These are phyloP conservation scores for Castanea mollissima DNA, from an alignment of 306 rosid genomes.

Conservation along the genomic window DNA sequence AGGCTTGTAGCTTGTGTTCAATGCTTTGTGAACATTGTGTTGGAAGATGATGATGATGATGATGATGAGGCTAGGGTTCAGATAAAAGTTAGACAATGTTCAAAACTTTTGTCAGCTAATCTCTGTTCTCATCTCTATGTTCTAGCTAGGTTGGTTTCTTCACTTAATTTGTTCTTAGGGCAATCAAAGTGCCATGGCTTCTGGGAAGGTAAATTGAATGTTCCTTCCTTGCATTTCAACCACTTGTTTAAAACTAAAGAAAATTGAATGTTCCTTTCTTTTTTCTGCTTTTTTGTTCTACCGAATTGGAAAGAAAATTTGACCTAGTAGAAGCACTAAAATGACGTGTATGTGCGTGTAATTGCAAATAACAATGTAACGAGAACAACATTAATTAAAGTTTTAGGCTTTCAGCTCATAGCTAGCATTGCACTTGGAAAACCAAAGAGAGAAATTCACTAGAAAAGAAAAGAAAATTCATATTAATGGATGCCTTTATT, in stretches of 20 bases:
- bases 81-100: not conserved
- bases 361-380: not conserved
- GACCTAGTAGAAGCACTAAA: not conserved
- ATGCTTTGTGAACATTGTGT: conserved; percentile 19
- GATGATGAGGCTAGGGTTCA: conserved; percentile 17
- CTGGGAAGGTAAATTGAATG: too few species aligned
- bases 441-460: too few species aligned
- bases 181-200: conserved; percentile 1
- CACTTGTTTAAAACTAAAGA: too few species aligned
- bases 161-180: conserved; percentile 20
- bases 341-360: not conserved
- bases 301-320: not conserved
- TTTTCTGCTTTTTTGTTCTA: not conserved
- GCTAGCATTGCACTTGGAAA: too few species aligned
- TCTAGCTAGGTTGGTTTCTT: conserved; percentile 21
- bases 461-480: too few species aligned
- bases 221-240: too few species aligned
- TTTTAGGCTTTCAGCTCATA: not conserved
- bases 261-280: not conserved
- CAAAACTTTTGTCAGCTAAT: conserved; percentile 13
- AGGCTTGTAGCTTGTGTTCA: not conserved
- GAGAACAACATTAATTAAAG: not conserved
- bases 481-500: too few species aligned
- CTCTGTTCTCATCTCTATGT: conserved; percentile 21
- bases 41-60: not conserved